Evolutionary conservation across 1,284 basidiomycete genomes (phyloP), one percentile per base, ranked within the genome.

Genomic region (Pisolithus thermaeus): DNA sequence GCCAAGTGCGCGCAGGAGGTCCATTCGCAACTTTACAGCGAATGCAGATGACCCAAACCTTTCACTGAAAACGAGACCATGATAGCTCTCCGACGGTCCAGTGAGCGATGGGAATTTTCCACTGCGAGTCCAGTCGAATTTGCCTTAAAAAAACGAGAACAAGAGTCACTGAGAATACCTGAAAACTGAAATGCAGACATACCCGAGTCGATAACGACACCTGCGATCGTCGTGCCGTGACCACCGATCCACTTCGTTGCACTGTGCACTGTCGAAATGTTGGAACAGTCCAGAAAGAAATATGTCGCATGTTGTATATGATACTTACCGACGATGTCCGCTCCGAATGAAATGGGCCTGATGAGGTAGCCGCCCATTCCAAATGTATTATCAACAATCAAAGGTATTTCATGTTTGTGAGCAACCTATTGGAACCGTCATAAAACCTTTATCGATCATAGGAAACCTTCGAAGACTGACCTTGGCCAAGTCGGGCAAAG

Each of bases 161-260:
- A 8, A 32, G 32, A 4, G 32, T 14, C 32, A 32, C 32, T 4
- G 4, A 39, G 22, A 12, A 6, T 25, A 3, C 35, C 2, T 4
- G 11, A 27, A n/a, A 14, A 14, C 22, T 16, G 32, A 14, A 30
- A 12, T 36, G 30, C 3, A 46, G 28, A 59, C 64, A 3, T 55
- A 76, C 80, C 91, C 23, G 81, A 79, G 65, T 92, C 91, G 50
- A 94, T 67, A 55, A 95, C 75, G 20, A 93, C 83, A 53, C 92
- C 92, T 6, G 78, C 91, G 47, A 95, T 91, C 22, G 90, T 92
- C 3, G 87, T 94, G 52, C 92, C 91, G 65, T 92, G 92, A 0
- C 92, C 90, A 28, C 90, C 87, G 49, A 94, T 92, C 92, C 92
- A 95, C 66, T 95, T 94, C 4, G 91, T 93, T 0, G 90, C 90